These are phyloP conservation scores for Sicyos baderoa DNA, from an alignment of 306 rosid genomes.

Conservation along the genomic window DNA sequence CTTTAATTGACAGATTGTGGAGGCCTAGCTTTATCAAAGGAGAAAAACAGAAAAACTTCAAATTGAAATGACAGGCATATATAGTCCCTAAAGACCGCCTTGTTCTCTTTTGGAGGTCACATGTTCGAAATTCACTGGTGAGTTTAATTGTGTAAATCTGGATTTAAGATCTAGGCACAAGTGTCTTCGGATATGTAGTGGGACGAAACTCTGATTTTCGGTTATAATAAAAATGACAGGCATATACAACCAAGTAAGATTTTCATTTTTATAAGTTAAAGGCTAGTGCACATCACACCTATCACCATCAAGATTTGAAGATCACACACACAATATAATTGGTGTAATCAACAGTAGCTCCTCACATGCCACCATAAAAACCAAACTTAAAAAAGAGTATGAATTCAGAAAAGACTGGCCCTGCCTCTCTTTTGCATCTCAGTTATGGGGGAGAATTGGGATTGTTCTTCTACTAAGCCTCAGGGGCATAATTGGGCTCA, in stretches of 20 bases:
- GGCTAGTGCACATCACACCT: constrained; percentile 39
- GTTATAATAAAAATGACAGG: constrained; percentile 46
- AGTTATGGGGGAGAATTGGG: constrained; percentile 16
- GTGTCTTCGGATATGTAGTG: constrained; percentile 1
- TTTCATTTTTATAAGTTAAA: constrained; percentile 52
- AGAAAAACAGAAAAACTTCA: constrained; percentile 19
- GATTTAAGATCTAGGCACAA: no score
- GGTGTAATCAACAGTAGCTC: constrained; percentile 40
- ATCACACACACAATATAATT: constrained; percentile 33
- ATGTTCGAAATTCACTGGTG: no score
- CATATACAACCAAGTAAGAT: constrained; percentile 44
- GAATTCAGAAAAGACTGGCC: neutral
- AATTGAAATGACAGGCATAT: constrained; percentile 38
- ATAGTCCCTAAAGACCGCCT: no score
- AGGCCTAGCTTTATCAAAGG: constrained; percentile 25
- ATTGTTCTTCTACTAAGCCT: constrained; percentile 2
- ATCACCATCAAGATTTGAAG: constrained; percentile 48
- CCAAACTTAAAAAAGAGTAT: constrained; percentile 26
- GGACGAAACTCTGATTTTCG: constrained; percentile 3
- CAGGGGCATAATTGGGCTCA: constrained; percentile 23
- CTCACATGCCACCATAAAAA: constrained; percentile 36
- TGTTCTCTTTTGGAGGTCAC: no score
- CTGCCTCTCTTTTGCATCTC: neutral
- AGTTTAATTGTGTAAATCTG: no score
- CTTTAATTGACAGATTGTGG: constrained; percentile 8